A percentile compares a stretch with the other conserved stretches of the same genome.
phyloP scores from a whole-genome alignment of 169 alveolate species.

The Plasmodium inui region DNA sequence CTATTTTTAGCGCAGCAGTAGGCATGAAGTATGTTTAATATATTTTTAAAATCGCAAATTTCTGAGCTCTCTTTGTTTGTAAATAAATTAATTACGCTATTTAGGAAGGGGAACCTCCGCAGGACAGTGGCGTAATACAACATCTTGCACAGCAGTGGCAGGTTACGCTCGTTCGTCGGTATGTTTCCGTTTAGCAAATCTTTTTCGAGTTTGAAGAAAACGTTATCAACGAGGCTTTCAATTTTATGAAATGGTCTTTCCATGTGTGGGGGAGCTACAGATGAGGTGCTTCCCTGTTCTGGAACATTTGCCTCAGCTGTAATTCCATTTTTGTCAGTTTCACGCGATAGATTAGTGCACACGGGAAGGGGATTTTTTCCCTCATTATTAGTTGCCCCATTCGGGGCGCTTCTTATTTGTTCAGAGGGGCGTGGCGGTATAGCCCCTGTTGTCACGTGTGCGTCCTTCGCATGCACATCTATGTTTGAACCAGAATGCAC shows the following conservation, averaged over 20 bases:
- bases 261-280: neutral
- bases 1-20: conserved; percentile 22
- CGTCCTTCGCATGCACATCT: neutral
- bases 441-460: neutral
- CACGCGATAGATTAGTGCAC: neutral
- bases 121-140: conserved; percentile 43
- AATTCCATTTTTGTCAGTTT: neutral
- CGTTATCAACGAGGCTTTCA: conserved; percentile 15
- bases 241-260: conserved; percentile 13
- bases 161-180: conserved; percentile 18
- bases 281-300: neutral
- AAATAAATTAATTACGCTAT: conserved; percentile 43
- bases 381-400: neutral
- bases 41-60: conserved; percentile 42
- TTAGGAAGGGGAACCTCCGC: conserved; percentile 35
- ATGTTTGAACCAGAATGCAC: neutral
- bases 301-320: neutral
- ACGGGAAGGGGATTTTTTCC: neutral
- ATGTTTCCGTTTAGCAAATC: conserved; percentile 37
- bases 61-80: conserved; percentile 16
- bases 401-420: neutral
- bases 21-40: conserved; percentile 51
- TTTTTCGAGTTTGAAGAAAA: conserved; percentile 36
- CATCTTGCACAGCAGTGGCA: conserved; percentile 34
- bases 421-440: neutral